Base-by-base conservation (phyloP, 768 basidiomycete species). In the Fomitopsis serialis region DNA sequence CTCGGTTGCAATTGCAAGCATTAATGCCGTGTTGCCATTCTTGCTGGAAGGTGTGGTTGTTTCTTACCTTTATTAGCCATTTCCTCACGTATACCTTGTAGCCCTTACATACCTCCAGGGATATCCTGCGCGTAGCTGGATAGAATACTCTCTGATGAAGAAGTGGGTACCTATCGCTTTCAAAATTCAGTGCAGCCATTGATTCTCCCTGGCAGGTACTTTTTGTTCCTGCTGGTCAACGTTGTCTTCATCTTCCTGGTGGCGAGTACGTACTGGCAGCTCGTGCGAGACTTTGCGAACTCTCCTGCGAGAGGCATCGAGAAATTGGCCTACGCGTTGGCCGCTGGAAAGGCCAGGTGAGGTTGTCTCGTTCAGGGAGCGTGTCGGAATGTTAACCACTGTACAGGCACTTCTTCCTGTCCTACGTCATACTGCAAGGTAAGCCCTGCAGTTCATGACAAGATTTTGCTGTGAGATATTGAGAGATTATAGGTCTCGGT, bases 181-280 rank as follows among this genome's bases (percentile, higher is more conserved):
- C 29, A 15, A 42, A 25, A 24, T 57, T 25, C 5, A 32, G 27
- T 48, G 8, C 22, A 44, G 35, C 9, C 23, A 7, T 58, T 64
- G 27, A 53, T 23, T 43, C 40, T 48, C 21, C 23, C 27, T 19
- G 40, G 51, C 63, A 97, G 93, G 78, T 98, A 97, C 66, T 93
- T 95, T 63, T 75, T 97, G 29, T 96, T 97, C 74, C 78, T 98
- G 2, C 78, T 97, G 46, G 73, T 92, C 72, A 92, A 94, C 63
- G 92, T 96, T 37, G 87, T 98, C 37, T 95, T 95, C 69, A 93
- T 96, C 56, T 98, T 96, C 74, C 80, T 96, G 15, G 71, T 96
- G 35, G 92, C 93, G 0, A 89, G 87, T 51, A 95, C 94, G 0
- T 94, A 95, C 68, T 91, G 87, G 84, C 87, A 93, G 48, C 81